Conservation (phyloP, 1,284 basidiomycete genomes). For the Microbotryum lychnidis-dioicae region DNA sequence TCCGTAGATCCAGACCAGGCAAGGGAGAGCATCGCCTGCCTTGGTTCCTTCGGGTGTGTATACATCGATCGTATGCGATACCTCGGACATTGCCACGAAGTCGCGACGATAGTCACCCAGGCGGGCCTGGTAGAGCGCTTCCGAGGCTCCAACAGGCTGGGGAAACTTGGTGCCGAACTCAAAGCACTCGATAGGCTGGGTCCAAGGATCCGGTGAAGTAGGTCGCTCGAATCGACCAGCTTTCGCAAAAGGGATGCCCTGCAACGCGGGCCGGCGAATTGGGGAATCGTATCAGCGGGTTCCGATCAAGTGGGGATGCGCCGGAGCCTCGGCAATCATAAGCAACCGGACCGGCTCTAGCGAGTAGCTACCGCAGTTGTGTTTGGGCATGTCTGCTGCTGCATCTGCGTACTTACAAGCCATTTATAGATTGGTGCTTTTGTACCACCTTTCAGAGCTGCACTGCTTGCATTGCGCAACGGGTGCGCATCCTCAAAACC, state of each 20-base stretch:
- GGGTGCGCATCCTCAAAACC: slow-evolving; percentile 21
- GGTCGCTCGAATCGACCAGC: slow-evolving; percentile 17
- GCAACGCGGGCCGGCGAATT: neutral
- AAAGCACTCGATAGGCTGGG: slow-evolving; percentile 2
- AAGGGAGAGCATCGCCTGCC: slow-evolving; percentile 15
- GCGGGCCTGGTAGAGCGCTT: too few species aligned
- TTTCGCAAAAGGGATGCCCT: slow-evolving; percentile 25
- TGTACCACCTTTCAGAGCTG: neutral
- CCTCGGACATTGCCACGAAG: slow-evolving; percentile 11
- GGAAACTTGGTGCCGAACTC: slow-evolving; percentile 26
- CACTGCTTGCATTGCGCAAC: neutral
- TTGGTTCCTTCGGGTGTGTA: slow-evolving; percentile 11
- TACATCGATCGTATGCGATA: slow-evolving; percentile 22
- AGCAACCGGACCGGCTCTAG: neutral
- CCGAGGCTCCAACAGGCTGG: slow-evolving; percentile 3
- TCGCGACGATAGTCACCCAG: neutral
- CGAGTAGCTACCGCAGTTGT: neutral
- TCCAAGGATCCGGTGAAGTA: slow-evolving; percentile 4
- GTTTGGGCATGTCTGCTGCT: neutral
- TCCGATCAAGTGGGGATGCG: neutral
- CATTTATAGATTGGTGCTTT: slow-evolving; percentile 20
- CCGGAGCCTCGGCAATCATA: neutral
- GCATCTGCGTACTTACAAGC: slow-evolving; percentile 13
- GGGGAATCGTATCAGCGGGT: neutral
- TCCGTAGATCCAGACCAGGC: slow-evolving; percentile 22